Percentiles rank a stretch among this genome's conserved stretches.
Evolutionary conservation across 108 stramenopile genomes (phyloP).

Genomic region (Pseudonitzschia multiseries): DNA sequence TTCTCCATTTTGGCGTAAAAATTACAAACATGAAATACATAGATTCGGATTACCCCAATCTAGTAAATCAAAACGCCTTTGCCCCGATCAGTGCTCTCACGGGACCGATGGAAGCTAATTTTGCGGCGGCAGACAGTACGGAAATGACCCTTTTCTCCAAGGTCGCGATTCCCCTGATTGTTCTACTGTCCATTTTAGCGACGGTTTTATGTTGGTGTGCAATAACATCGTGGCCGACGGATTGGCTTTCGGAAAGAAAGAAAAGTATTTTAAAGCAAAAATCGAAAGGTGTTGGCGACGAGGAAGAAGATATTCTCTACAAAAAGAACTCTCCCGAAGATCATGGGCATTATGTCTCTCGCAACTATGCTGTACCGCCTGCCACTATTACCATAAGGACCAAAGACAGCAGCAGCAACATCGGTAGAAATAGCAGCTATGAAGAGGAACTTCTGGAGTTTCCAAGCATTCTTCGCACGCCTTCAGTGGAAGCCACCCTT

Average conservation of each 20-base stretch:
- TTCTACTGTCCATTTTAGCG: neutral
- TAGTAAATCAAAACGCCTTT: constrained; percentile 9
- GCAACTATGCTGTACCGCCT: neutral
- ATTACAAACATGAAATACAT: constrained; percentile 4
- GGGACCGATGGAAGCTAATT: too few species aligned
- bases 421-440: neutral
- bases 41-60: constrained; percentile 3
- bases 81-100: neutral
- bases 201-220: constrained; percentile 14
- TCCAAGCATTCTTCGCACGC: neutral
- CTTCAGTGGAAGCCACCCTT: constrained; percentile 7
- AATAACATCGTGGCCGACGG: neutral
- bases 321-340: neutral
- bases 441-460: neutral
- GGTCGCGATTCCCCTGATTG: constrained; percentile 13
- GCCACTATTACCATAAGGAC: neutral
- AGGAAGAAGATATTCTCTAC: neutral
- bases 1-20: neutral
- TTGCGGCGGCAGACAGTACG: neutral
- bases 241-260: neutral
- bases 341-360: neutral
- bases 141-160: constrained; percentile 11
- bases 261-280: neutral
- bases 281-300: neutral
- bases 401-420: neutral